Base-by-base conservation (phyloP, 306 rosid genomes). In the Senna tora region DNA sequence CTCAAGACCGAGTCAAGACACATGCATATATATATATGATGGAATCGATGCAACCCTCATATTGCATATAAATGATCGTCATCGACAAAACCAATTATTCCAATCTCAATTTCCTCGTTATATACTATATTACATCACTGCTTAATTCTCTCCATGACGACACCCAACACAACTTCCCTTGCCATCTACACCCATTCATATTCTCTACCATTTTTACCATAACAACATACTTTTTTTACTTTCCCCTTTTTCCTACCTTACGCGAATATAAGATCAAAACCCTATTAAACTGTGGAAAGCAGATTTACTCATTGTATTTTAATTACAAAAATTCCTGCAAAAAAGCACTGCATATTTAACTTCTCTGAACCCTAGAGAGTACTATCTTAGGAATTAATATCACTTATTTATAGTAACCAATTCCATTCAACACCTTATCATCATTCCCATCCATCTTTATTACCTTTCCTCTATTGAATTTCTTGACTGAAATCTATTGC, bases 71-170 rank as follows among this genome's bases (percentile, higher is more conserved):
- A 65, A 66, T 55, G 36, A 25, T 25, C 30, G 8, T 36, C 7
- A 56, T 30, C 28, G 30, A 51, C 3, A 7, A 57, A 57, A 32
- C 63, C 41, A 8, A 25, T 25, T 25, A 12, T 28, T 56, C 5
- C 17, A 28, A 7, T 19, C 15, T 30, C 12, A 25, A 2, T 43
- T 65, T 22, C n/a, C 53, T 63, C 65, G 61, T 70, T 56, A 33
- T 30, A 12, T 6, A 50, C 72, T 41, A 65, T 36, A 36, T 25
- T 3, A 25, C 30, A 25, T 3, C 38, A 65, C 6, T 71, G 30
- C 43, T 8, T 54, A n/a, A n/a, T n/a, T 47, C 14, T 77, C 82
- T n/a, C n/a, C n/a, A n/a, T n/a, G 77, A 73, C 73, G 51, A 73
- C 82, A 77, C 43, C 74, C 36, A 73, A 28, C 68, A 58, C 41